phyloP scores from a whole-genome alignment of 345 rosid species.

The Gossypium mustelinum region DNA sequence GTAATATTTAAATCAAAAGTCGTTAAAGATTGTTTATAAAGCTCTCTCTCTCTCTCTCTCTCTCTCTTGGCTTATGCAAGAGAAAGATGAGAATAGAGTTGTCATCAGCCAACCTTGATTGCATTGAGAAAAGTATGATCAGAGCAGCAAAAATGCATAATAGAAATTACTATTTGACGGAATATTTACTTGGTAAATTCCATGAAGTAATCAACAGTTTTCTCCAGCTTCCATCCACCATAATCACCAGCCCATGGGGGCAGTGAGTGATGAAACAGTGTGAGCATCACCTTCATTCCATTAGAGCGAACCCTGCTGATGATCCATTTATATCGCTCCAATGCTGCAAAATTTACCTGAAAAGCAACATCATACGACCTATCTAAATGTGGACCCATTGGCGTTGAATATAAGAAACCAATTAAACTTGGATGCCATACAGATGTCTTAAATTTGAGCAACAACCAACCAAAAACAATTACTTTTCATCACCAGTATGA shows the following conservation, averaged over 20 bases:
- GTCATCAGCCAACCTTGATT: background rate
- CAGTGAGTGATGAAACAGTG: conserved; percentile 89
- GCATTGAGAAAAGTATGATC: conserved; percentile 6
- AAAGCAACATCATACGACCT: conserved; percentile 16
- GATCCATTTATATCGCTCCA: conserved; percentile 88
- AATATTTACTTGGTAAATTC: conserved; percentile 69
- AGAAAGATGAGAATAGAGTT: background rate
- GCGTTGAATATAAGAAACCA: background rate
- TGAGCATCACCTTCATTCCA: conserved; percentile 98
- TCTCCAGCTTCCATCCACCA: conserved; percentile 97
- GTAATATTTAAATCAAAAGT: background rate
- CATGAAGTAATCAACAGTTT: conserved; percentile 81
- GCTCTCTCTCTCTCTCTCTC: background rate
- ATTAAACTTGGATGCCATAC: background rate
- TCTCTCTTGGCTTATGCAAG: background rate
- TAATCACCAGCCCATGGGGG: conserved; percentile 97
- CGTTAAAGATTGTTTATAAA: background rate
- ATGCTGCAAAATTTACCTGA: conserved; percentile 83
- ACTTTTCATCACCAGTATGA: background rate
- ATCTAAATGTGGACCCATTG: conserved; percentile 6
- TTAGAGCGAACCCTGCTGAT: conserved; percentile 61
- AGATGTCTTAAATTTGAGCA: background rate
- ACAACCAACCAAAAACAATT: background rate
- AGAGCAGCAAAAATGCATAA: conserved; percentile 4
- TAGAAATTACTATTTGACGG: background rate